Percentiles rank a stretch among this genome's conserved stretches.
Evolutionary conservation across 768 basidiomycete species (phyloP).

Genomic region (Termitomyces sp.): DNA sequence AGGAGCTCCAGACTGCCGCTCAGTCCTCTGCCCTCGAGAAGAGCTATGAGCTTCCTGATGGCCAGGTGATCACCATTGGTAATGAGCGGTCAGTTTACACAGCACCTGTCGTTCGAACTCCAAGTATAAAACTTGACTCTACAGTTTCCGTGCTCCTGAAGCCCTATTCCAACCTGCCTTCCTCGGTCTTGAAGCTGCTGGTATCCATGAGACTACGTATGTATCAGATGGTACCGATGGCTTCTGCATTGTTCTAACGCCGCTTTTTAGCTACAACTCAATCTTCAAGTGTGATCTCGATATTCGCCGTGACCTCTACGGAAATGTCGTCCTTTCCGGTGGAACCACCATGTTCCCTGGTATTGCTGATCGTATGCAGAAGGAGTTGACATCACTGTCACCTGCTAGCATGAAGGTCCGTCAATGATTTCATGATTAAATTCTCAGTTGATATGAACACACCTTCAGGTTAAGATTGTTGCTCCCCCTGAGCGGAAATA

Average conservation of each 20-base stretch:
- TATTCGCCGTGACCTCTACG: slow-evolving; percentile 75
- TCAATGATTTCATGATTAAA: not conserved
- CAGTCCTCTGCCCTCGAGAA: slow-evolving; percentile 89
- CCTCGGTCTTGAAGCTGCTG: slow-evolving; percentile 83
- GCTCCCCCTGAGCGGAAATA: slow-evolving; percentile 93
- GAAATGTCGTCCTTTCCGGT: slow-evolving; percentile 83
- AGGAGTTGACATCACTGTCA: slow-evolving; percentile 80
- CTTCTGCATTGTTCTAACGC: slow-evolving; percentile 4
- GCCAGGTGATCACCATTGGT: slow-evolving; percentile 93
- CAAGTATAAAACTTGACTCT: slow-evolving; percentile 41
- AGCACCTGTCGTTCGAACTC: slow-evolving; percentile 44
- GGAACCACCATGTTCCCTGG: slow-evolving; percentile 96
- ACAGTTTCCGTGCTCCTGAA: slow-evolving; percentile 86
- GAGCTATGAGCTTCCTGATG: slow-evolving; percentile 88
- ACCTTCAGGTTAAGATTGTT: slow-evolving; percentile 73
- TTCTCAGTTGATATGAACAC: slow-evolving; percentile 1
- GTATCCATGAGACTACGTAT: slow-evolving; percentile 89
- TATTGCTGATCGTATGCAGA: slow-evolving; percentile 94
- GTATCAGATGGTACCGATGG: slow-evolving; percentile 8
- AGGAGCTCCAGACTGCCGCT: slow-evolving; percentile 87
- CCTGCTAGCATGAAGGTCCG: slow-evolving; percentile 84
- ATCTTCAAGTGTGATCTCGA: slow-evolving; percentile 86
- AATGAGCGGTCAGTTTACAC: slow-evolving; percentile 77
- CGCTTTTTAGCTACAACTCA: slow-evolving; percentile 64
- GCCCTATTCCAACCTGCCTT: slow-evolving; percentile 92